Base-by-base conservation (phyloP, 768 basidiomycete genomes). In the Mycena metata region DNA sequence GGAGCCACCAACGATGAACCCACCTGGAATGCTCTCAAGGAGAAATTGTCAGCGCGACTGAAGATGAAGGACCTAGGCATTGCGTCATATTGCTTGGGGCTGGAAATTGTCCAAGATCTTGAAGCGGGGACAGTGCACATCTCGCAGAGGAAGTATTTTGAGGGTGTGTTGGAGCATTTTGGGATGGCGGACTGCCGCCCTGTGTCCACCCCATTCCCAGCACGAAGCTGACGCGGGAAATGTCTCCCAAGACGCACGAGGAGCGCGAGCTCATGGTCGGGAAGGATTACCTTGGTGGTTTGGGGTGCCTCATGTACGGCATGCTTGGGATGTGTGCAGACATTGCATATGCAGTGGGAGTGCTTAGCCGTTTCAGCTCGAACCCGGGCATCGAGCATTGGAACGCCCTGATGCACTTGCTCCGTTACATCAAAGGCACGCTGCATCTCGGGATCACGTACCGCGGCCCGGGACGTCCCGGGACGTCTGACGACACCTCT, bases 181-280 rank as follows among this genome's bases (percentile, higher is more conserved):
- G 51, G 51, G 26, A 52, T 52, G 51, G 30, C 51, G 23, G 51
- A 52, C 6, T 52, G 51, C 51, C 12, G 51, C 9, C 30, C 51
- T 35, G 51, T 7, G 12, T 52, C 51, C 26, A 52, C 26, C 3
- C 51, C 51, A 4, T 52, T 52, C 51, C 51, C 51, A 30, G 51
- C 51, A 35, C 30, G 7, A 52, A 52, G 35, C 19, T 52, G 17
- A 52, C 51, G 13, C 35, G 35, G 7, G 30, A 52, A 5, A 52
- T 52, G 51, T 35, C 51, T 13, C 51, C 51, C 16, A 52, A 52
- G 19, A 52, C 6, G 30, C 15, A 10, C 4, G 51, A 52, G 51
- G 51, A 52, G 51, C 26, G 51, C 4, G 12, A 33, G 30, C 30
- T 52, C 15, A 52, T 52, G 51, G 26, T 19, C 51, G 30, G 51